Base-by-base conservation (phyloP, 2,329 filamentous ascomycete genomes). In the Paraphoma sp. region DNA sequence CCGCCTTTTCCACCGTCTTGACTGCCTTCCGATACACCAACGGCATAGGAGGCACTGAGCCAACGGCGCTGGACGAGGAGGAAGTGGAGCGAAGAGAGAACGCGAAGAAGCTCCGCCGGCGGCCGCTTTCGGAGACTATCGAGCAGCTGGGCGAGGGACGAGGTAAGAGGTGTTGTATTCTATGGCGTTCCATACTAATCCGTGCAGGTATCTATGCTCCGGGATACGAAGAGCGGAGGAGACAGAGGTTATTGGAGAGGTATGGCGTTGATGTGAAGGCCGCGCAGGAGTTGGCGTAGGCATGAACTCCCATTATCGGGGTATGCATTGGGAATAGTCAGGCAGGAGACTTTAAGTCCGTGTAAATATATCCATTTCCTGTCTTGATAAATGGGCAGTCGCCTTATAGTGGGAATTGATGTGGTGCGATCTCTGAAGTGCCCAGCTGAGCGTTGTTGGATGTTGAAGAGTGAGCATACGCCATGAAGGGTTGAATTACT, bases 191-290 rank as follows among this genome's bases (percentile, higher is more conserved):
- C 8, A n/a, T 8, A 41, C 64, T 71, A 57, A 73, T 57, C 29
- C 17, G 6, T 51, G 7, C 67, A 97, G 93, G 90, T 53, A 92
- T 97, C 69, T 84, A 89, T 67, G 90, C 86, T 41, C 88, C 90
- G 14, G 92, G 92, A 49, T 97, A 95, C 74, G 89, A 91, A 68
- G 91, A 96, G 82, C 85, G 93, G 77, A 88, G 93, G 77, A 86
- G 87, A 65, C 83, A 93, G 81, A 86, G 91, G 68, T 84, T 97
- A 77, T 89, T 91, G 85, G 89, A 92, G 79, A 91, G 88, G 78
- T 97, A 97, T 72, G 92, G 93, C 56, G 86, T 96, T 71, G 92
- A 96, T 64, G 88, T 97, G 36, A 69, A 68, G 63, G 70, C 66
- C 46, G 69, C 68, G 41, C 67, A 73, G 51, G 63, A 70, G 60